phyloP scores from a whole-genome alignment of 495 filamentous ascomycete genomes.

The Durotheca rogersii region DNA sequence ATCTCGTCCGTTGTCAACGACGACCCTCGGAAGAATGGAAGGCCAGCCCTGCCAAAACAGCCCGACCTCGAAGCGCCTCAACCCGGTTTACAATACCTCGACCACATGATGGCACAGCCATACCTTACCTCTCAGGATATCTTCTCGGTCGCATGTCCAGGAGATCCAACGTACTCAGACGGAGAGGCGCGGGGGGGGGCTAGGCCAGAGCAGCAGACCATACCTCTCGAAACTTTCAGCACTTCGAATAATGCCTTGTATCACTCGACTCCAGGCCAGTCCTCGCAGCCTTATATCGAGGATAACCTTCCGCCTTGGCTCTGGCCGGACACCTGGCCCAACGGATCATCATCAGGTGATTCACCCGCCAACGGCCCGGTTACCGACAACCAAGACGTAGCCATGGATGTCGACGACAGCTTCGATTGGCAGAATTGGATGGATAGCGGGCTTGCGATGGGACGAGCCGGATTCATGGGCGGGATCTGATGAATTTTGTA shows the following conservation, averaged over 20 bases:
- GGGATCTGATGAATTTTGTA: constrained; percentile 16
- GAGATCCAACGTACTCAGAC: constrained; percentile 15
- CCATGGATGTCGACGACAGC: constrained; percentile 44
- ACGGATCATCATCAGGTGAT: background rate
- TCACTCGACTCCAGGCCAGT: background rate
- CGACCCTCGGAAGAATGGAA: constrained; percentile 8
- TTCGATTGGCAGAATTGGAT: constrained; percentile 54
- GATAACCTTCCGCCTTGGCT: constrained; percentile 48
- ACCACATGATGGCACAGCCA: constrained; percentile 38
- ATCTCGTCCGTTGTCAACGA: background rate
- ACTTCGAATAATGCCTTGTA: constrained; percentile 4
- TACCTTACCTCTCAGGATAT: constrained; percentile 36
- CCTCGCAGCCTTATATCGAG: constrained; percentile 22
- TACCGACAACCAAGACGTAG: constrained; percentile 38
- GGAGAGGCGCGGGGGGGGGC: constrained; percentile 19
- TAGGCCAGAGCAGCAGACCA: constrained; percentile 2
- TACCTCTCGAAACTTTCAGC: constrained; percentile 16
- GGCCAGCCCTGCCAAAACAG: background rate
- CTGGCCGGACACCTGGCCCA: constrained; percentile 36
- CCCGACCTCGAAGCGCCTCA: constrained; percentile 8
- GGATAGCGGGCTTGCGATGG: constrained; percentile 38
- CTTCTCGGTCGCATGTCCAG: constrained; percentile 25
- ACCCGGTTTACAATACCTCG: constrained; percentile 32
- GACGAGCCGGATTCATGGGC: constrained; percentile 31
- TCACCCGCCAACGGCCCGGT: constrained; percentile 15